Evolutionary conservation across 176 grass and related monocot species (phyloP), one percentile per base, ranked within the genome.

Genomic region (Eleusine coracana): DNA sequence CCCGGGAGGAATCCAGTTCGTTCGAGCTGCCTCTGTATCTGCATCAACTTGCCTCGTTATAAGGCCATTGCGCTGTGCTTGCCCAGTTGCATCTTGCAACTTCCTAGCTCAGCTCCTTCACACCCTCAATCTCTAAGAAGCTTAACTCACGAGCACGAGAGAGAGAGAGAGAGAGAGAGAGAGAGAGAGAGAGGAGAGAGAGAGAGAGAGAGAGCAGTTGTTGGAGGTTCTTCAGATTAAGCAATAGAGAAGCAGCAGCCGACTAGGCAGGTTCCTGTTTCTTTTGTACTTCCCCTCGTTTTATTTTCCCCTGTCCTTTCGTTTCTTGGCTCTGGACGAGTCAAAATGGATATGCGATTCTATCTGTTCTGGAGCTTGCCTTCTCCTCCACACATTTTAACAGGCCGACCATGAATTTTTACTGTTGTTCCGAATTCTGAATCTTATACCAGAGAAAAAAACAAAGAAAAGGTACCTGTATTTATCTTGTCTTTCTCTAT

Each of bases 1-100:
- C 78, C 49, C 65, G 6, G 50, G 68, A 16, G 42, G 82, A 85
- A 76, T 87, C 82, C 78, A 82, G 51, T 87, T 87, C 78, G 56
- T 10, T 81, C 77, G 0, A 11, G 17, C 3, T 21, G 59, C 45
- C 18, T 5, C 59, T 36, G 37, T 66, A 51, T 9, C 83, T 71
- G 29, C 76, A 60, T 7, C 76, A 55, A 29, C 14, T 71, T 80
- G 45, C 68, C 84, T 73, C 71, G 45, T 55, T 86, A 66, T 73
- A 80, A 73, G 40, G 56, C 34, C 76, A 34, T 38, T 14, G 59
- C 17, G 46, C 82, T 51, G 8, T 74, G 42, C 55, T 54, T 20
- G 41, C 83, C 54, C 75, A 61, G 6, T 59, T 58, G 51, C 65
- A 77, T 20, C 49, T 37, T 23, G 44, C 62, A n/a, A n/a, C 68